Conservation (phyloP, 257 asterid genomes). For the Vinca minor region DNA sequence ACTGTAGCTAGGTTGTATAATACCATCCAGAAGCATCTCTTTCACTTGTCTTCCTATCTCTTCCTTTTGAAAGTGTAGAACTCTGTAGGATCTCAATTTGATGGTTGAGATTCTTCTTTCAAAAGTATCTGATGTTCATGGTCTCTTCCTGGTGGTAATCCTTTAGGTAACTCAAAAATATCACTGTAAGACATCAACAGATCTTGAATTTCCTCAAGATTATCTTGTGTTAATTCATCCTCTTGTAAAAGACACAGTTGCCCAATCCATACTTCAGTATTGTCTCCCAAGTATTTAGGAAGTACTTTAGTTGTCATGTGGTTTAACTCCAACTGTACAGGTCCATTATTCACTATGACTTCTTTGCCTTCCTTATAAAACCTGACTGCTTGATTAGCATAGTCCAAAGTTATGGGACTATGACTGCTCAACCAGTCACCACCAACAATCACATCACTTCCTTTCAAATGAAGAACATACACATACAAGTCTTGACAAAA, state of each 20-base stretch:
- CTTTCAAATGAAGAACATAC: no score
- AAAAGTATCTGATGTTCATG: no score
- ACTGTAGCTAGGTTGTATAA: not conserved
- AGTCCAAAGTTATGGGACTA: no score
- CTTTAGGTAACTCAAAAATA: no score
- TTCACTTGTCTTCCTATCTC: no score
- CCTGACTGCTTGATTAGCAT: no score
- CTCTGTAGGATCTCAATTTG: not conserved
- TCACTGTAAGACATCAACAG: not conserved
- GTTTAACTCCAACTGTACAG: not conserved
- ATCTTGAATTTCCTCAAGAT: not conserved
- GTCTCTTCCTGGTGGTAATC: not conserved
- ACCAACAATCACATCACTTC: not conserved
- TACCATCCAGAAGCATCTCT: not conserved
- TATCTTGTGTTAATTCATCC: not conserved
- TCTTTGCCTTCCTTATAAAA: no score
- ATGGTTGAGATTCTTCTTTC: not conserved
- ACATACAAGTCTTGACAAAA: no score
- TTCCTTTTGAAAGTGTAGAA: no score
- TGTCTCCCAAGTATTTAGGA: no score
- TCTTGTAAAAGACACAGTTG: not conserved
- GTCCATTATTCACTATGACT: not conserved
- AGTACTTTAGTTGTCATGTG: no score
- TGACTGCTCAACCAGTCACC: not conserved
- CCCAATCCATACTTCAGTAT: no score